Percentiles rank a stretch among this genome's conserved stretches.
phyloP scores from a whole-genome alignment of 2,329 filamentous ascomycete genomes.

The Exophiala calicioides region DNA sequence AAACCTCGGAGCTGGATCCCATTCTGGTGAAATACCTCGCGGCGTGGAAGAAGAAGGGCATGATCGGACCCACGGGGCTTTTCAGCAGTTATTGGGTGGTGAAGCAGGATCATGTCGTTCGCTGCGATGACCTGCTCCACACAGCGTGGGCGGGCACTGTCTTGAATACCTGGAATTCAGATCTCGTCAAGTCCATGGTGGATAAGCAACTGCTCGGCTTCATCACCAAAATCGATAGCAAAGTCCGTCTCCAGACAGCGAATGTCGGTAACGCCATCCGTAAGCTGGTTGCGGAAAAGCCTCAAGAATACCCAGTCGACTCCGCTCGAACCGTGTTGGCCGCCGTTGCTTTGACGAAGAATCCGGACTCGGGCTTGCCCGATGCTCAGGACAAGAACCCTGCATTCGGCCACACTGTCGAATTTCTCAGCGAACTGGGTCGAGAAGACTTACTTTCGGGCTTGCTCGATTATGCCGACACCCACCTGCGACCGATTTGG shows the following conservation, averaged over 20 bases:
- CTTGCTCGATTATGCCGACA: slow-evolving; percentile 5
- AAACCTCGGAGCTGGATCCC: slow-evolving; percentile 34
- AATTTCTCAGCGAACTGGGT: slow-evolving; percentile 8
- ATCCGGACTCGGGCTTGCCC: slow-evolving; percentile 3
- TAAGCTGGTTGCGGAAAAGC: neutral
- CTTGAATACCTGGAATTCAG: neutral
- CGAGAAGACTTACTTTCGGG: slow-evolving; percentile 1
- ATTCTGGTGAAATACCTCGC: slow-evolving; percentile 41
- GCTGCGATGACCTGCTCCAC: neutral
- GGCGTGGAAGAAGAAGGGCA: slow-evolving; percentile 36
- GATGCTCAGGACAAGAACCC: neutral
- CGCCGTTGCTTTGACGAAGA: slow-evolving; percentile 4
- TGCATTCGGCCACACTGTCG: neutral
- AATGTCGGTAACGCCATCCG: neutral
- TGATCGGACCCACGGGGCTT: slow-evolving; percentile 16
- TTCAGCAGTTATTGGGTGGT: neutral
- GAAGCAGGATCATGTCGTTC: neutral
- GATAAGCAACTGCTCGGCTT: neutral
- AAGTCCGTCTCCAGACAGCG: neutral
- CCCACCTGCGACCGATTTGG: slow-evolving; percentile 4
- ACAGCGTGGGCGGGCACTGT: neutral
- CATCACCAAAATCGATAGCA: neutral
- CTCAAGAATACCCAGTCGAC: too few relatives aligned
- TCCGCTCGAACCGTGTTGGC: neutral
- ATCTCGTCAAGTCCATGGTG: neutral